Conservation (phyloP, 805 yeast genomes). For the Maudiozyma pseudohumilis region DNA sequence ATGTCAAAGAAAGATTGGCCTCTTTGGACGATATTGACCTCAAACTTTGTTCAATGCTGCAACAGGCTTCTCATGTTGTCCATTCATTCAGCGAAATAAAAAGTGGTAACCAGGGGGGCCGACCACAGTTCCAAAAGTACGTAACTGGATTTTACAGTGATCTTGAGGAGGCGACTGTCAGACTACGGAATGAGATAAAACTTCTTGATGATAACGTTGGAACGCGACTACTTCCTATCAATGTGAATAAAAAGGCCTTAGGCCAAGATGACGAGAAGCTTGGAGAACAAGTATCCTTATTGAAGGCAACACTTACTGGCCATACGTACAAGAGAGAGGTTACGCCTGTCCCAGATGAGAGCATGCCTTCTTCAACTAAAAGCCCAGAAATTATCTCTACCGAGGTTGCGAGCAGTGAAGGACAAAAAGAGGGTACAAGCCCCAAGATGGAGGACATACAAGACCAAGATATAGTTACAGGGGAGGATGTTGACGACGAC, state of each 20-base stretch:
- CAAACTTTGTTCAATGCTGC: slow-evolving; percentile 19
- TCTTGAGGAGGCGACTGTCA: slow-evolving; percentile 16
- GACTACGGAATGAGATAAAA: slow-evolving; percentile 21
- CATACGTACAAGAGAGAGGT: background rate
- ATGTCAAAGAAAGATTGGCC: slow-evolving; percentile 23
- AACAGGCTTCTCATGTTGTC: slow-evolving; percentile 25
- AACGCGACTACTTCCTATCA: slow-evolving; percentile 24
- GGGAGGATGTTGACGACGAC: background rate
- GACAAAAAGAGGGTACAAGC: background rate
- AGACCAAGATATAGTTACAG: background rate
- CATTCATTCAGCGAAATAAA: slow-evolving; percentile 25
- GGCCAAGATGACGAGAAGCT: slow-evolving; percentile 29
- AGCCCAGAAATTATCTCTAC: too few relatives aligned
- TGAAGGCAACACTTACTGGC: slow-evolving; percentile 8
- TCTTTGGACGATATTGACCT: slow-evolving; percentile 22
- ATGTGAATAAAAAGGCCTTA: slow-evolving; percentile 24
- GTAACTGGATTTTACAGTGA: slow-evolving; percentile 19
- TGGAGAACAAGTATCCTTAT: slow-evolving; percentile 17
- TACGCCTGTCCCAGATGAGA: background rate
- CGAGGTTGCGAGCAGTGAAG: background rate
- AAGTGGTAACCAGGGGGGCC: slow-evolving; percentile 21
- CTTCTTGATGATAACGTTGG: slow-evolving; percentile 26
- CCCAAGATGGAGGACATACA: background rate
- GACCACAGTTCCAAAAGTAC: slow-evolving; percentile 24
- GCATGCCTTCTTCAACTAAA: background rate